These are phyloP conservation scores for Lyophyllum atratum DNA, from an alignment of 768 basidiomycete species.

Conservation along the genomic window DNA sequence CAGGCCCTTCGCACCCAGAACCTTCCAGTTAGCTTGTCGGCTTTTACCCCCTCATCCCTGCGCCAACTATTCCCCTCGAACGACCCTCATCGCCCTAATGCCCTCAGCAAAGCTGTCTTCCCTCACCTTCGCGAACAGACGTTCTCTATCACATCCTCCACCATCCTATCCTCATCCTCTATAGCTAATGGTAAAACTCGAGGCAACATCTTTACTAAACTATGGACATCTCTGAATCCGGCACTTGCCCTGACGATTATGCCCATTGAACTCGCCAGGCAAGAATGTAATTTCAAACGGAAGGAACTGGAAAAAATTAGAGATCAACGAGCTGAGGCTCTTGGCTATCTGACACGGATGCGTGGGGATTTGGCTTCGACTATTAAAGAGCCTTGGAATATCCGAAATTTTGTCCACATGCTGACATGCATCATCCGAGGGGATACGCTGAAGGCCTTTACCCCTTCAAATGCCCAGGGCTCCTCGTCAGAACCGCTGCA, in stretches of 20 bases:
- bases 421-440: conserved; percentile 21
- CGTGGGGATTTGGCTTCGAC: conserved; percentile 45
- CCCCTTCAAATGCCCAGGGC: background rate
- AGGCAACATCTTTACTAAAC: conserved; percentile 7
- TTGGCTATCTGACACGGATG: conserved; percentile 63
- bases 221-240: conserved; percentile 19
- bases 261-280: conserved; percentile 63
- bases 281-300: conserved; percentile 68
- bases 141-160: conserved; percentile 19
- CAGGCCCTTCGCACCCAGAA: conserved; percentile 42
- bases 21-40: conserved; percentile 46
- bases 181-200: background rate
- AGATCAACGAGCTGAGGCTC: conserved; percentile 64
- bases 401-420: conserved; percentile 17
- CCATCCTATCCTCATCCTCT: conserved; percentile 14
- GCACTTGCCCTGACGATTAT: conserved; percentile 35
- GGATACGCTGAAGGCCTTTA: conserved; percentile 16
- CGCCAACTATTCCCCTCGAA: conserved; percentile 48
- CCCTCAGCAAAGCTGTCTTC: conserved; percentile 62
- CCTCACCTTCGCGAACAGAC: conserved; percentile 47
- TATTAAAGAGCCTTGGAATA: conserved; percentile 24
- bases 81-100: conserved; percentile 45
- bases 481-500: conserved; percentile 1
- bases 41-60: conserved; percentile 49
- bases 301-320: conserved; percentile 61